These are phyloP conservation scores for Tritrichomonas musculus DNA, from an alignment of 208 protist genomes.

Conservation along the genomic window DNA sequence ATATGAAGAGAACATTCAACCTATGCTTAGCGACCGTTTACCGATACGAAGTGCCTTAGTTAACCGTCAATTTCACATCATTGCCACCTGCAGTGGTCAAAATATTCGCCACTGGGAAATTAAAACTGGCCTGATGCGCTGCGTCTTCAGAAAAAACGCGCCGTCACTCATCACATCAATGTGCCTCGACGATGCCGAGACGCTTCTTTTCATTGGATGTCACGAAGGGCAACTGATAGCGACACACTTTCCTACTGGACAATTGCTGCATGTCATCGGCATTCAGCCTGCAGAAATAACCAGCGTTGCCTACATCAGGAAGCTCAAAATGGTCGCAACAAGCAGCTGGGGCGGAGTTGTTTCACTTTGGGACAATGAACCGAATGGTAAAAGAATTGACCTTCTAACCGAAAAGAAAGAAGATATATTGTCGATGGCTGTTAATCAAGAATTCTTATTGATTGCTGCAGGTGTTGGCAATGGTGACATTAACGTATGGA, in stretches of 20 bases:
- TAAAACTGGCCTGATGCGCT: neutral
- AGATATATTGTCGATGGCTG: constrained; percentile 12
- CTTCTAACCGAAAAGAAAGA: neutral
- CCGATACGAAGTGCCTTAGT: neutral
- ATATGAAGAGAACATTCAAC: constrained; percentile 29
- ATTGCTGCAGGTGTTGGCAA: neutral
- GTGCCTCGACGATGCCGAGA: neutral
- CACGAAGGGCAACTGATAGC: neutral
- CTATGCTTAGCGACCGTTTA: neutral
- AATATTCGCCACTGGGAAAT: constrained; percentile 8
- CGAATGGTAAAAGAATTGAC: neutral
- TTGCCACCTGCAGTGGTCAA: neutral
- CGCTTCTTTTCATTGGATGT: neutral
- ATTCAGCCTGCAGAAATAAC: neutral
- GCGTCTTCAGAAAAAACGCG: neutral
- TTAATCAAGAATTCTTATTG: neutral
- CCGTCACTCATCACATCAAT: neutral
- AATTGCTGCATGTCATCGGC: neutral
- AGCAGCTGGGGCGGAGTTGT: neutral
- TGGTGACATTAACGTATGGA: neutral
- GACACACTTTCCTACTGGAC: neutral
- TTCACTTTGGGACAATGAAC: neutral
- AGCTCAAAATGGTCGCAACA: neutral
- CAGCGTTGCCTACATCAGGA: neutral
- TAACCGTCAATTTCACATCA: neutral